Percentiles rank a stretch among this genome's conserved stretches.
Evolutionary conservation across 225 moss, liverwort and hornwort genomes (phyloP).

Genomic region (Anthoceros angustus): DNA sequence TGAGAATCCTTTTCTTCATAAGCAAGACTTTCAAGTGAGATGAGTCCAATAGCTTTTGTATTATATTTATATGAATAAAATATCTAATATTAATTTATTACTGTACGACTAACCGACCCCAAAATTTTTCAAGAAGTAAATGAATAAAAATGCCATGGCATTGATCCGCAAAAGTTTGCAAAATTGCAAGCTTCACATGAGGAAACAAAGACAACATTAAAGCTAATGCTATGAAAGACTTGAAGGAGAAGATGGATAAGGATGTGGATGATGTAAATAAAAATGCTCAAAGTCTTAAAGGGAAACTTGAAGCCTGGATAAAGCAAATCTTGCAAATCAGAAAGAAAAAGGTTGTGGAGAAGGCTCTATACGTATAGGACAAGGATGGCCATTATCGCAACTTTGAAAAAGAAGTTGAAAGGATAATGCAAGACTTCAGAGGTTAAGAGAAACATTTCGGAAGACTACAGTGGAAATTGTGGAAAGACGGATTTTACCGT

Average conservation of each 20-base stretch:
- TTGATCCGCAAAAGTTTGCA: neutral
- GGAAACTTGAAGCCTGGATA: slow-evolving; percentile 20
- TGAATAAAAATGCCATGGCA: slow-evolving; percentile 7
- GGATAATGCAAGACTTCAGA: slow-evolving; percentile 12
- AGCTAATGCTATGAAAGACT: neutral
- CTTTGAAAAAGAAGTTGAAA: slow-evolving; percentile 17
- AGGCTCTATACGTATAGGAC: slow-evolving; percentile 15
- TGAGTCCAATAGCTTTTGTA: too few species aligned
- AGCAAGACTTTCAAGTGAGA: too few species aligned
- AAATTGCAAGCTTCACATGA: slow-evolving; percentile 9
- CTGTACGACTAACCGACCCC: too few species aligned
- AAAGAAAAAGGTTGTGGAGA: slow-evolving; percentile 13
- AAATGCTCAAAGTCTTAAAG: slow-evolving; percentile 11
- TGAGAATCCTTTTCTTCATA: too few species aligned
- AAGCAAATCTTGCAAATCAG: slow-evolving; percentile 8
- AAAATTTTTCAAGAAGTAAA: neutral
- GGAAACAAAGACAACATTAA: slow-evolving; percentile 9
- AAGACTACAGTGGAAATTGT: slow-evolving; percentile 13
- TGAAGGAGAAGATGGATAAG: slow-evolving; percentile 10
- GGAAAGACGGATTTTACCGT: slow-evolving; percentile 13
- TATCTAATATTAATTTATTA: too few species aligned
- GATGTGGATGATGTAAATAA: slow-evolving; percentile 14
- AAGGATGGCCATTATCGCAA: slow-evolving; percentile 8
- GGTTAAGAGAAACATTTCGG: slow-evolving; percentile 9
- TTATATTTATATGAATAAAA: too few species aligned